phyloP scores from a whole-genome alignment of 2,329 filamentous ascomycete genomes.

The Verticillium dahliae region DNA sequence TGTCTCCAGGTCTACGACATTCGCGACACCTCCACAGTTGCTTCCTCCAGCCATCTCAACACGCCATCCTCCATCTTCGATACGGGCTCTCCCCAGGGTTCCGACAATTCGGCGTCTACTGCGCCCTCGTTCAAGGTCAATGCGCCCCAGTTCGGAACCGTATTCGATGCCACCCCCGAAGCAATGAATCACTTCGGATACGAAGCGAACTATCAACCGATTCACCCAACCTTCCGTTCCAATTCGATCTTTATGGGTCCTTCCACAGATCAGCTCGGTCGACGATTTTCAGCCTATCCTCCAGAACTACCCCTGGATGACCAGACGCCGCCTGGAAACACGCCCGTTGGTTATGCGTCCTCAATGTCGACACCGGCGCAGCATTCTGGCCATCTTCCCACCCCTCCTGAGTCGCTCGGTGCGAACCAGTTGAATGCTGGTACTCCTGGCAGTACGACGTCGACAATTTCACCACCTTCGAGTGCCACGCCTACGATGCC shows the following conservation, averaged over 20 bases:
- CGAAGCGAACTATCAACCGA: slow-evolving; percentile 31
- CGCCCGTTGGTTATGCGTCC: slow-evolving; percentile 14
- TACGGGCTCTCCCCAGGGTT: slow-evolving; percentile 38
- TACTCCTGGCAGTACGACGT: slow-evolving; percentile 8
- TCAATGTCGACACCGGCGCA: slow-evolving; percentile 11
- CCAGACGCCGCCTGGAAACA: slow-evolving; percentile 23
- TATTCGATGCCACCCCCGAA: slow-evolving; percentile 50
- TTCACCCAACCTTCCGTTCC: slow-evolving; percentile 54
- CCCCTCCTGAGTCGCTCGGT: slow-evolving; percentile 36
- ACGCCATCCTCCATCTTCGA: slow-evolving; percentile 43
- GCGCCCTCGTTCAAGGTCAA: slow-evolving; percentile 21
- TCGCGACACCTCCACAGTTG: slow-evolving; percentile 31
- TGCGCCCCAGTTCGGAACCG: slow-evolving; percentile 49
- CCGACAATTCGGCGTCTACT: slow-evolving; percentile 29
- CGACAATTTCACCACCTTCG: slow-evolving; percentile 30
- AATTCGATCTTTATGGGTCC: slow-evolving; percentile 61
- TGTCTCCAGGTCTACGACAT: slow-evolving; percentile 83
- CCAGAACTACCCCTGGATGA: slow-evolving; percentile 41
- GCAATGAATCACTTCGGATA: slow-evolving; percentile 40
- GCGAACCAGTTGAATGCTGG: slow-evolving; percentile 11
- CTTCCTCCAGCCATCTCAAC: slow-evolving; percentile 25
- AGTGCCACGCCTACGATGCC: slow-evolving; percentile 21
- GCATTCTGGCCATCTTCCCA: slow-evolving; percentile 24
- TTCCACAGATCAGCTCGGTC: slow-evolving; percentile 45
- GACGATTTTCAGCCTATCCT: slow-evolving; percentile 58